Evolutionary conservation across 805 yeast species (phyloP).

Genomic region (Kurtzmaniella cleridarum): DNA sequence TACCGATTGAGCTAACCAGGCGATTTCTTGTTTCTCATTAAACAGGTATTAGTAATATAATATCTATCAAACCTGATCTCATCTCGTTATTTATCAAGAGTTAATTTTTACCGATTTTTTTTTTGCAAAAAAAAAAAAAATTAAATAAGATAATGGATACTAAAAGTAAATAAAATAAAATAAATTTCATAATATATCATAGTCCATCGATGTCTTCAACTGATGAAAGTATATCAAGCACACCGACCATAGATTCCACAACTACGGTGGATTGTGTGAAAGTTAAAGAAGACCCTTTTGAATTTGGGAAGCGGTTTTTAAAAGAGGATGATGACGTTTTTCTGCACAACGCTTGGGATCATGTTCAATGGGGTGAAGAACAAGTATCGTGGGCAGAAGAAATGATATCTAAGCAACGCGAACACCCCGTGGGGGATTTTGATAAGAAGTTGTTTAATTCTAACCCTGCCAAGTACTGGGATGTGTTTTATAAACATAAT

Average conservation of each 20-base stretch:
- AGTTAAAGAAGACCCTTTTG: constrained; percentile 86
- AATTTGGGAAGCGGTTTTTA: constrained; percentile 82
- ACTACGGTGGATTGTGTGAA: constrained; percentile 53
- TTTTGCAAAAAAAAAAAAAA: too few species aligned
- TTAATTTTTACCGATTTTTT: too few species aligned
- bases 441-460: constrained; percentile 74
- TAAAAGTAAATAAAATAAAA: too few species aligned
- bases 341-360: constrained; percentile 94
- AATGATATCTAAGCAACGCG: constrained; percentile 68
- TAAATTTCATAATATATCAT: too few species aligned
- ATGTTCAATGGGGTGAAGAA: constrained; percentile 95
- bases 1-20: too few species aligned
- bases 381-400: constrained; percentile 71
- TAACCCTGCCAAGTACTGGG: constrained; percentile 94
- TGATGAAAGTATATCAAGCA: not conserved
- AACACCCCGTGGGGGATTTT: constrained; percentile 80
- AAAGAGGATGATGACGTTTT: constrained; percentile 76
- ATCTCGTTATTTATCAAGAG: too few species aligned
- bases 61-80: too few species aligned
- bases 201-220: too few species aligned
- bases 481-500: constrained; percentile 84
- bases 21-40: too few species aligned
- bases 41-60: too few species aligned
- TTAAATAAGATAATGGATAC: too few species aligned
- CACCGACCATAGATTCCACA: constrained; percentile 18